These are phyloP conservation scores for Effrenium voratum DNA, from an alignment of 73 alveolate genomes.

Conservation along the genomic window DNA sequence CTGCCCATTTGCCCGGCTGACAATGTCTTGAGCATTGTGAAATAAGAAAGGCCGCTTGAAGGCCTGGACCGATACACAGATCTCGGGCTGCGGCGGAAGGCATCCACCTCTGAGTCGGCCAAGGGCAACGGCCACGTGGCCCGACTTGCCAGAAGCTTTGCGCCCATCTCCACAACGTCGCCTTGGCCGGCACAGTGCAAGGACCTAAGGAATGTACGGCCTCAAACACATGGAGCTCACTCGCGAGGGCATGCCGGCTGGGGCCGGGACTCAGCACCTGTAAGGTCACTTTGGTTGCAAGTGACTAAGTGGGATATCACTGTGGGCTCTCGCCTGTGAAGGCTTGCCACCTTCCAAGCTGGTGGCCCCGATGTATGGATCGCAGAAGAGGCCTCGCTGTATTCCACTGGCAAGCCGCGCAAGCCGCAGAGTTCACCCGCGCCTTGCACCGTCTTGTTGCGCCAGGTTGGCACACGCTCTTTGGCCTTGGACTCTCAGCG, in stretches of 20 bases:
- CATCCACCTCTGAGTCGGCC: too few species aligned
- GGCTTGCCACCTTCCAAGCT: slow-evolving; percentile 79
- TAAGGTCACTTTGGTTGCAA: neutral
- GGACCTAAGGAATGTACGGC: too few species aligned
- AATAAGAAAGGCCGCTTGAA: neutral
- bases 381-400: slow-evolving; percentile 55
- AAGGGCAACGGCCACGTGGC: too few species aligned
- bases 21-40: neutral
- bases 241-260: too few species aligned
- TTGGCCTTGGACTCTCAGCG: neutral
- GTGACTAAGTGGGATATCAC: too few species aligned
- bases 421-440: neutral
- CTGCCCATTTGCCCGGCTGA: neutral
- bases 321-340: slow-evolving; percentile 30
- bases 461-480: slow-evolving; percentile 24
- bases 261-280: neutral
- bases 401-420: neutral
- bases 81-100: too few species aligned
- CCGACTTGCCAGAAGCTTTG: too few species aligned
- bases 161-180: too few species aligned
- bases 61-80: neutral
- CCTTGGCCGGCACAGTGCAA: too few species aligned
- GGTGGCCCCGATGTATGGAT: slow-evolving; percentile 60
- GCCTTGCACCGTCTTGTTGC: slow-evolving; percentile 74
- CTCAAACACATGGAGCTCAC: too few species aligned